These are phyloP conservation scores for Phytophthora foliorum DNA, from an alignment of 352 stramenopile genomes.

Conservation along the genomic window DNA sequence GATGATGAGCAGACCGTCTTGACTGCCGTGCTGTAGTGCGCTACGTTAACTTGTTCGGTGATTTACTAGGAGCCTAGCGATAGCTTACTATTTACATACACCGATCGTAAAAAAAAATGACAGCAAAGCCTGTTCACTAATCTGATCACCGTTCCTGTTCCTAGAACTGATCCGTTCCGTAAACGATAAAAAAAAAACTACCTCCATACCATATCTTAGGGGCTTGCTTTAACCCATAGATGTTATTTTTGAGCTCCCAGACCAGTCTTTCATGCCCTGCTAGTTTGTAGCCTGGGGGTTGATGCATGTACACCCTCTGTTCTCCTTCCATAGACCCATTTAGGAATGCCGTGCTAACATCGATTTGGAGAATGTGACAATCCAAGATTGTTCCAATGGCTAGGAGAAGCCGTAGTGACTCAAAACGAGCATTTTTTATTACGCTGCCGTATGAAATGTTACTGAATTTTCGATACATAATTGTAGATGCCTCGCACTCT, in stretches of 20 bases:
- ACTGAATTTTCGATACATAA: background rate
- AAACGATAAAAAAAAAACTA: too few relatives aligned
- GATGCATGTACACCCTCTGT: conserved; percentile 1
- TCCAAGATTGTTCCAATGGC: conserved; percentile 7
- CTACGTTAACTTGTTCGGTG: too few relatives aligned
- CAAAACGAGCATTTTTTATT: too few relatives aligned
- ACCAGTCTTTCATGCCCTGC: background rate
- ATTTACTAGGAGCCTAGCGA: too few relatives aligned
- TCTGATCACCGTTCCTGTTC: too few relatives aligned
- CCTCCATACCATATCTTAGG: conserved; percentile 4
- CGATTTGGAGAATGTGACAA: conserved; percentile 10
- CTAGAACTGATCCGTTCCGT: too few relatives aligned
- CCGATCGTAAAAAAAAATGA: too few relatives aligned
- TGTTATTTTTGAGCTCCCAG: conserved; percentile 8
- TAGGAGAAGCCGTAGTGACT: background rate
- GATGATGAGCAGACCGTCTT: too few relatives aligned
- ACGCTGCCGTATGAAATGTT: background rate
- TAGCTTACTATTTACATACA: too few relatives aligned
- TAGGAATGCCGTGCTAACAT: conserved; percentile 2
- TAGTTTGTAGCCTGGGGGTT: conserved; percentile 1
- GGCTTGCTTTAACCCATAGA: conserved; percentile 10
- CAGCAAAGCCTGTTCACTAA: too few relatives aligned
- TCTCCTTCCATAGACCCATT: conserved; percentile 6
- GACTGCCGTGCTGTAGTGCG: too few relatives aligned
- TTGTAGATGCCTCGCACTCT: background rate